phyloP scores from a whole-genome alignment of 345 rosid species.

The Gossypium raimondii region DNA sequence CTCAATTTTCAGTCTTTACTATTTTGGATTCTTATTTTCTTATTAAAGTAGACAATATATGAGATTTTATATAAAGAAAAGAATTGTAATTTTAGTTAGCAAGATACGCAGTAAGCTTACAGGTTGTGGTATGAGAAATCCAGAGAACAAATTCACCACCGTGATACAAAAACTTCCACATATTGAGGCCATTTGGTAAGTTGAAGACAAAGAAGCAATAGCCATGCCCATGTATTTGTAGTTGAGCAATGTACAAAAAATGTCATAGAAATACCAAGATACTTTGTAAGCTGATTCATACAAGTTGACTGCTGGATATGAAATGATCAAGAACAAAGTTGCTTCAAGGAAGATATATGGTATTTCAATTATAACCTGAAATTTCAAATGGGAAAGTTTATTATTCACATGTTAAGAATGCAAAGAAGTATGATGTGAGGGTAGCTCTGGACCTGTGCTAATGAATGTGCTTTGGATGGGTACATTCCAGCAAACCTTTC shows the following conservation, averaged over 20 bases:
- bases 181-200: slow-evolving; percentile 30
- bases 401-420: not conserved
- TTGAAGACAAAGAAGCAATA: slow-evolving; percentile 41
- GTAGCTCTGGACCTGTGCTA: slow-evolving; percentile 46
- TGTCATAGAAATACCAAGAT: slow-evolving; percentile 39
- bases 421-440: not conserved
- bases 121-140: slow-evolving; percentile 43
- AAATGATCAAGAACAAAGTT: slow-evolving; percentile 27
- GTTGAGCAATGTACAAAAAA: slow-evolving; percentile 34
- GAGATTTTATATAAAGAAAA: not conserved
- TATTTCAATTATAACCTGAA: slow-evolving; percentile 38
- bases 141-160: slow-evolving; percentile 33
- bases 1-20: not conserved
- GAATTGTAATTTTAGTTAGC: not conserved
- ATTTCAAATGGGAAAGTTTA: not conserved
- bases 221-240: slow-evolving; percentile 44
- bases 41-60: too few species aligned
- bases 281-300: slow-evolving; percentile 34
- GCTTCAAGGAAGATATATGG: slow-evolving; percentile 43
- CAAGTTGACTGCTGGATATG: slow-evolving; percentile 35
- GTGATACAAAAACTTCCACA: slow-evolving; percentile 30
- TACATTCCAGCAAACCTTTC: slow-evolving; percentile 63
- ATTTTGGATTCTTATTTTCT: too few species aligned
- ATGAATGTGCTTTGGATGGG: slow-evolving; percentile 51
- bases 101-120: slow-evolving; percentile 23